Base-by-base conservation (phyloP, 345 rosid species). In the Euphorbia lathyris region DNA sequence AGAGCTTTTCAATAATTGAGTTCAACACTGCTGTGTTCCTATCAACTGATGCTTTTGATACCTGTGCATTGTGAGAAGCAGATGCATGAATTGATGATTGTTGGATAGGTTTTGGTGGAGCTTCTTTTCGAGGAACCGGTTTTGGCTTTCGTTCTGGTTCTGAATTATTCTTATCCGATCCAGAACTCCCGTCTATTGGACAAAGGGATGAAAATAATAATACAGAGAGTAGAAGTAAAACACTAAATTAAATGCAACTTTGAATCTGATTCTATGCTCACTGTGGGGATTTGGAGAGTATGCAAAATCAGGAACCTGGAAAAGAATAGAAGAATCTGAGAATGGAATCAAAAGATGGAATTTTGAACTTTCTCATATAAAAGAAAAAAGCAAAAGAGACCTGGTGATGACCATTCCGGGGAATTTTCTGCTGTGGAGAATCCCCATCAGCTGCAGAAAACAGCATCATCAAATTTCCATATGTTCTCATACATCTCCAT, bases 401-500 rank as follows among this genome's bases (percentile, higher is more conserved):
- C 97, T 92, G 96, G 81, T 86, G 92, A 84, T 82, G 80, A 63
- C 84, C 84, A 58, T 87, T 87, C 70, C 84, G 96, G 47, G 76
- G 69, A 84, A 84, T 57, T 79, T 86, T 92, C 80, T 79, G 93
- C 83, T 76, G 88, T 1, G 98, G 97, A 43, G 98, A 96, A 78
- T 90, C 96, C 77, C 90, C 97, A 83, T 92, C 93, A 42, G 86
- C 90, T 79, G 84, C 77, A 76, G 76, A 71, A 47, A 67, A 63
- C 40, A 52, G 5, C 51, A 58, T 13, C n/a, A 36, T 56, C 60
- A 69, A 72, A 42, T 67, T 55, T 25, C 70, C 43, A 65, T 62
- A 63, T 20, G 10, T 27, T 45, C 70, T 72, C 63, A 76, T 42
- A 53, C 51, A 47, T 63, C 62, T 53, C 55, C 36, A 72, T 77